Conservation (phyloP, 2,329 filamentous ascomycete species). For the Alternaria sp. region DNA sequence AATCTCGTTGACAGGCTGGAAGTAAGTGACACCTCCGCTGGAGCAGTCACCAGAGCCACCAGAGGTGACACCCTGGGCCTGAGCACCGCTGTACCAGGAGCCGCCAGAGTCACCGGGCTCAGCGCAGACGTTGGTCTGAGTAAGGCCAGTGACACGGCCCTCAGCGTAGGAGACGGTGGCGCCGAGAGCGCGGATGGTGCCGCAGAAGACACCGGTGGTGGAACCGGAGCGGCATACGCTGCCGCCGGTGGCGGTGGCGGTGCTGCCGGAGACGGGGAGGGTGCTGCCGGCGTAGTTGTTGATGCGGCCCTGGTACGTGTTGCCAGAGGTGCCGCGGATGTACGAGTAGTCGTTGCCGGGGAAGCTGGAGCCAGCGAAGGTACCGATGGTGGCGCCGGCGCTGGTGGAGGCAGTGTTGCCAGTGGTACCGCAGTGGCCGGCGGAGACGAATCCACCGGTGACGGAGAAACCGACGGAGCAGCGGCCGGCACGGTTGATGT, state of each 20-base stretch:
- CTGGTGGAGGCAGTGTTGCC: conserved; percentile 44
- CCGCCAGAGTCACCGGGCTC: conserved; percentile 54
- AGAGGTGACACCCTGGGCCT: conserved; percentile 54
- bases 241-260: conserved; percentile 43
- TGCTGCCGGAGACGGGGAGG: conserved; percentile 50
- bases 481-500: conserved; percentile 40
- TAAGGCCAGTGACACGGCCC: conserved; percentile 51
- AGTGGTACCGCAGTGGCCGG: conserved; percentile 49
- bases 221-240: conserved; percentile 54
- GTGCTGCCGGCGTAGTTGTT: conserved; percentile 46
- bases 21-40: conserved; percentile 49
- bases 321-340: conserved; percentile 46
- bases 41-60: conserved; percentile 51
- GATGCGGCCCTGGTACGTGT: conserved; percentile 36
- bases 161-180: conserved; percentile 51
- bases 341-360: conserved; percentile 50
- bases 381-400: conserved; percentile 42
- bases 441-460: conserved; percentile 51
- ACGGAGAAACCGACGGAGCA: conserved; percentile 54
- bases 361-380: conserved; percentile 50
- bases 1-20: conserved; percentile 54
- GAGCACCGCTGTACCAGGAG: conserved; percentile 50
- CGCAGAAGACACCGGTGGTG: conserved; percentile 52
- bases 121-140: conserved; percentile 51
- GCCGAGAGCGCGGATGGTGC: conserved; percentile 44